Base-by-base conservation (phyloP, 2,329 filamentous ascomycete species). In the Dothidotthia symphoricarpi region DNA sequence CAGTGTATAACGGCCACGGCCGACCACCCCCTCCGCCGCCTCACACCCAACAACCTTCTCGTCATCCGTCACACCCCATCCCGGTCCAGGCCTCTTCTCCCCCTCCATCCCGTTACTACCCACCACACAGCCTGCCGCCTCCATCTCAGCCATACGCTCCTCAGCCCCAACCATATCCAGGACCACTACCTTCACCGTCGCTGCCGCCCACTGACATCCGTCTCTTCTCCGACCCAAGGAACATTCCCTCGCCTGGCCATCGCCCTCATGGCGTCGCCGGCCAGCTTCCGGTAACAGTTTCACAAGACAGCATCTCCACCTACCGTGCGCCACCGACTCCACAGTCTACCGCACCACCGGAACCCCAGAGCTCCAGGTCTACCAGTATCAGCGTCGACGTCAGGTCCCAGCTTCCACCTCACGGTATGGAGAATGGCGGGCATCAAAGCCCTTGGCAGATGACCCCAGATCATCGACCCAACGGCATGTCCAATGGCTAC, bases 351-450 rank as follows among this genome's bases (percentile, higher is more conserved):
- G 31, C 50, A 8, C 47, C 49, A 15, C 43, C 45, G 13, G 60
- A 63, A 16, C 36, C 41, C 15, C 55, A 49, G 16, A 48, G 44
- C 40, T 53, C 58, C 13, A 48, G 57, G 30, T 50, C 57, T 22
- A 43, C 46, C 39, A 64, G 55, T 33, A 44, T 54, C 45, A 55
- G 45, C 41, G 36, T 47, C 41, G 59, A 60, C 49, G 36, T 44
- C 34, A 61, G 64, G 47, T 34, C 51, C 33, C 60, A 61, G 39
- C 53, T 46, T 38, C 50, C 42, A 43, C 42, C 53, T 25, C 40
- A 42, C 34, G 49, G 41, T 40, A 67, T 67, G 64, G 64, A 67
- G 50, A 57, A 61, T 59, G 59, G 61, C 36, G 50, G 51, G 28
- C 62, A 57, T 31, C 58, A 59, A 32, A 53, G 47, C 41, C 50